These are phyloP conservation scores for Debaryomyces sp. DNA, from an alignment of 1,139 yeast genomes.

Conservation along the genomic window DNA sequence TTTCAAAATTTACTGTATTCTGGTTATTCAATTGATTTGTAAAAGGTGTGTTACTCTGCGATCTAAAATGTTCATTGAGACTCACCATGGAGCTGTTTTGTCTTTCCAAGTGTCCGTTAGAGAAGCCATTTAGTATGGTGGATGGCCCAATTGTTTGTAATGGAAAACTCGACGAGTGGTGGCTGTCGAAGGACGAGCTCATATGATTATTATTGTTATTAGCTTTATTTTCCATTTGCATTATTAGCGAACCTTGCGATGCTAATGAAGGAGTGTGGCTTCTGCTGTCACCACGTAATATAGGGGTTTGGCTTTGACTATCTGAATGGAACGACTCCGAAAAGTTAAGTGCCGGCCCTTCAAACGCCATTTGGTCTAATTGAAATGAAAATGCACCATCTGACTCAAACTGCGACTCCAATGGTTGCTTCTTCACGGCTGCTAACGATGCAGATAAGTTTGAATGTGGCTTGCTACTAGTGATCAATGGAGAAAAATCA, in stretches of 20 bases:
- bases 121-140: conserved; percentile 10
- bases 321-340: conserved; percentile 9
- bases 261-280: not conserved
- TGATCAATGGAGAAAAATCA: conserved; percentile 34
- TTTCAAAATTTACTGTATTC: conserved; percentile 2
- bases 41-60: conserved; percentile 19
- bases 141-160: conserved; percentile 13
- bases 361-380: conserved; percentile 38
- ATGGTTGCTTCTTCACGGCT: conserved; percentile 11
- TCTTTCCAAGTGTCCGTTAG: conserved; percentile 16
- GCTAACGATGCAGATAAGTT: conserved; percentile 19
- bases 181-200: conserved; percentile 13
- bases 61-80: conserved; percentile 26
- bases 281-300: not conserved
- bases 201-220: not conserved
- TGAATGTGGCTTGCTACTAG: conserved; percentile 14
- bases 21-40: conserved; percentile 1
- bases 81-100: conserved; percentile 29
- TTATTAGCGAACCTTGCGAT: conserved; percentile 6
- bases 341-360: conserved; percentile 31
- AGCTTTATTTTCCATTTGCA: not conserved
- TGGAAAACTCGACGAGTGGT: not conserved
- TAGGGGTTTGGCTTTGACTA: not conserved
- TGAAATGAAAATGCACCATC: conserved; percentile 26
- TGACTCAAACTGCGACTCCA: conserved; percentile 2